phyloP scores from a whole-genome alignment of 2,329 filamentous ascomycete species.

The Lasiodiplodia sp. region DNA sequence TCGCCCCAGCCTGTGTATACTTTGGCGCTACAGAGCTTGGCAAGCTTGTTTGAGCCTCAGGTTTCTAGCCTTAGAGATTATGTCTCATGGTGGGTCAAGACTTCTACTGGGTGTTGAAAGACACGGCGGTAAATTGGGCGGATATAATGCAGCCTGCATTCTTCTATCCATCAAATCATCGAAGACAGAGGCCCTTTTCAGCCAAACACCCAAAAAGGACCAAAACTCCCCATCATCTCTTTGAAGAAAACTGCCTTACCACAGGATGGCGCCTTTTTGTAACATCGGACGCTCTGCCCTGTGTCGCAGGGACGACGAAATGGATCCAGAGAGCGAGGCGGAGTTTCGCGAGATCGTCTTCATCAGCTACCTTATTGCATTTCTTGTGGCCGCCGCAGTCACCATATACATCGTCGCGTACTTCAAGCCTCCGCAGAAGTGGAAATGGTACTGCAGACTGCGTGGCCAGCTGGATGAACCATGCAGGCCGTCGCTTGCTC shows the following conservation, averaged over 20 bases:
- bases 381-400: conserved; percentile 11
- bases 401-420: conserved; percentile 5
- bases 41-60: conserved; percentile 4
- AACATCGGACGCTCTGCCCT: background rate
- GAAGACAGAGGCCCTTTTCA: background rate
- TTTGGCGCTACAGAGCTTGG: background rate
- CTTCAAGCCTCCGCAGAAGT: conserved; percentile 3
- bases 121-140: background rate
- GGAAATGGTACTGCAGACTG: conserved; percentile 9
- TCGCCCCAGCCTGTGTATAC: background rate
- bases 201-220: background rate
- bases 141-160: background rate
- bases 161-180: background rate
- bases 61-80: background rate
- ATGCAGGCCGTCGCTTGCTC: background rate
- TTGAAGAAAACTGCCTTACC: background rate
- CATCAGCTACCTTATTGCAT: conserved; percentile 8
- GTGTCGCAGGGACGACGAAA: background rate
- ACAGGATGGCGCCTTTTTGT: background rate
- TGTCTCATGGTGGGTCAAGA: background rate
- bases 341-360: background rate
- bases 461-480: background rate
- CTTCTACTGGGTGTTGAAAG: background rate
- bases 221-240: background rate
- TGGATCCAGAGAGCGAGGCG: background rate